Evolutionary conservation across 371 early-diverging fungal species (phyloP), one percentile per base, ranked within the genome.

Genomic region (Haplosporangium sp.): DNA sequence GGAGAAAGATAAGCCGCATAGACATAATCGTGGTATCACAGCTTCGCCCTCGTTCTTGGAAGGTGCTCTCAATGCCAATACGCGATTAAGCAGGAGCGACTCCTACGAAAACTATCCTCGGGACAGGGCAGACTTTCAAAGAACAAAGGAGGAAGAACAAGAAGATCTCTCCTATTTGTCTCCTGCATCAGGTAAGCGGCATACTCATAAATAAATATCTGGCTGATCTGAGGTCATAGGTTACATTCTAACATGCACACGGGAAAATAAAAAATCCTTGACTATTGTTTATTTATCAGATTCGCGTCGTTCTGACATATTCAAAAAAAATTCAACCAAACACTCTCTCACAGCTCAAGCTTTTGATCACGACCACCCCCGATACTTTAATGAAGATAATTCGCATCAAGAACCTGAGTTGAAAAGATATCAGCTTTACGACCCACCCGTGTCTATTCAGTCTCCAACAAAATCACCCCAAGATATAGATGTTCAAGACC

Each of bases 161-260:
- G 72, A 68, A 58, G 77, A 77, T 48, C 40, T 77, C 37, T 66
- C 72, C 15, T 61, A 65, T 58, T 69, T 77, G 37, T 72, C 77
- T 13, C 77, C 77, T 2, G 58, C 37, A 20, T 59, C 67, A 52
- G 72, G 69, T 67, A 70, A 38, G 37, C 11, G 27, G 27, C 27
- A 27, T 27, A 27, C 27, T 27, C 27, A 27, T 27, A 27, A 27
- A 27, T 27, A 27, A 27, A 27, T 27, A 27, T 27, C 27, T 27
- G 27, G 27, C 27, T 27, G 27, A 1, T 27, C 27, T 27, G 27
- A 27, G 27, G 27, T 27, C 27, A 27, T 27, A 27, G 27, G 27
- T 27, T 27, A 27, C 27, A 27, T 3, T 19, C 34, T 48, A 45
- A 34, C 39, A 34, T 48, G 35, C 27, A 27, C 13, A 4, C 52